phyloP scores from a whole-genome alignment of 495 filamentous ascomycete genomes.

The Cercophora newfieldiana region DNA sequence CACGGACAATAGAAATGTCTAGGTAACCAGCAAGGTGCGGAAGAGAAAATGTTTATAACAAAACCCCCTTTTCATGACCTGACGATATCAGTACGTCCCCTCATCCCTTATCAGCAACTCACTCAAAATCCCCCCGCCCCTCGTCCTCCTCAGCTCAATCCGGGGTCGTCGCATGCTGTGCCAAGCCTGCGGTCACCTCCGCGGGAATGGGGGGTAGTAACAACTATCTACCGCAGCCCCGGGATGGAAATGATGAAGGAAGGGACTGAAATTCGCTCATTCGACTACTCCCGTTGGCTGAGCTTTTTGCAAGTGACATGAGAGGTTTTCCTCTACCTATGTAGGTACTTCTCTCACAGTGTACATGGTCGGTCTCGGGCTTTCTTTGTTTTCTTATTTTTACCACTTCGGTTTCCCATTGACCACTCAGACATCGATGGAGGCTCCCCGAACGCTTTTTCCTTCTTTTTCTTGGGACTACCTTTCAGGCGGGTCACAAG shows the following conservation, averaged over 20 bases:
- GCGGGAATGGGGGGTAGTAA: background rate
- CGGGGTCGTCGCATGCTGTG: background rate
- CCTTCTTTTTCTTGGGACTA: background rate
- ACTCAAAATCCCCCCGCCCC: background rate
- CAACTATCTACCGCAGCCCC: background rate
- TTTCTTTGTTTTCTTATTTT: background rate
- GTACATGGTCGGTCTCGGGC: background rate
- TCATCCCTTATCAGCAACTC: background rate
- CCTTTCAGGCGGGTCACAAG: background rate
- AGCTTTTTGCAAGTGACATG: background rate
- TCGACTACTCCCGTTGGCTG: background rate
- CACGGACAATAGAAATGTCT: background rate
- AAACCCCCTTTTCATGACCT: background rate
- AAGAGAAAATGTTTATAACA: background rate
- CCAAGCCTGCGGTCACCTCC: conserved; percentile 1
- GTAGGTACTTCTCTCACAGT: no score
- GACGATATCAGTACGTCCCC: background rate
- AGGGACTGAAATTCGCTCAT: conserved; percentile 1
- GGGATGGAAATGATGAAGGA: background rate
- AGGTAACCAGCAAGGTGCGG: no score
- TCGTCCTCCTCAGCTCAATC: conserved; percentile 2
- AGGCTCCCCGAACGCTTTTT: background rate
- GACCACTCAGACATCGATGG: background rate
- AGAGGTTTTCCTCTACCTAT: background rate
- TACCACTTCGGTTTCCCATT: background rate